Evolutionary conservation across 768 basidiomycete species (phyloP), one percentile per base, ranked within the genome.

Genomic region (Tylopilus plumbeoviolaceoides): DNA sequence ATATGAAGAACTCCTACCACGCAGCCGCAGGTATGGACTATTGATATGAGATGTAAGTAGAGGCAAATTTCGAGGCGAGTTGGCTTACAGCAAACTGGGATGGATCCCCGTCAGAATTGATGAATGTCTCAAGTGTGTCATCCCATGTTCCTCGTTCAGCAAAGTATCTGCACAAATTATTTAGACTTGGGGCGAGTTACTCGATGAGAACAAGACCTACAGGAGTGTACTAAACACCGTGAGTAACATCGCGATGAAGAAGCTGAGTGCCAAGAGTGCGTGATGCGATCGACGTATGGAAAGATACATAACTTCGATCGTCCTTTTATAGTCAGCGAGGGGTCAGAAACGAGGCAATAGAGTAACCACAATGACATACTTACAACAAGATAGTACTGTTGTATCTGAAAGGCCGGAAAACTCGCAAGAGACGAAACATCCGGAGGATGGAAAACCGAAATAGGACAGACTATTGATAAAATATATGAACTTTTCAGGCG

Each of bases 141-240:
- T 95, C 92, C 93, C 93, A 97, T 2, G 85, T 85, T 1, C 93
- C 93, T 18, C 93, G 77, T 70, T 97, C 93, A 2, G 86, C 85
- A 62, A 95, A 95, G 64, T 94, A 95, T 56, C 89, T 89, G 50
- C 35, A 33, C 0, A 25, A 17, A 45, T 17, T 30, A 6, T 5
- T 30, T 30, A 30, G 5, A 41, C 14, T 47, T 23, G 1, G 20
- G 12, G n/a, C 1, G n/a, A 25, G 28, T 6, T 11, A 7, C 3
- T 14, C 1, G 53, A 20, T 27, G 11, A 43, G 20, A 20, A 35
- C 36, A 30, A 30, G 40, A 72, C 85, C 47, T 59, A 88, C 84
- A 95, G 64, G 14, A 94, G 74, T 0, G 92, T 95, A 56, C 91
- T 91, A 67, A 92, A 95, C 7, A 95, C 83, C 1, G 91, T 83